A percentile compares a stretch with the other conserved stretches of the same genome.
These are phyloP conservation scores for Lasiodiplodia citricola DNA, from an alignment of 2,329 filamentous ascomycete genomes.

Conservation along the genomic window DNA sequence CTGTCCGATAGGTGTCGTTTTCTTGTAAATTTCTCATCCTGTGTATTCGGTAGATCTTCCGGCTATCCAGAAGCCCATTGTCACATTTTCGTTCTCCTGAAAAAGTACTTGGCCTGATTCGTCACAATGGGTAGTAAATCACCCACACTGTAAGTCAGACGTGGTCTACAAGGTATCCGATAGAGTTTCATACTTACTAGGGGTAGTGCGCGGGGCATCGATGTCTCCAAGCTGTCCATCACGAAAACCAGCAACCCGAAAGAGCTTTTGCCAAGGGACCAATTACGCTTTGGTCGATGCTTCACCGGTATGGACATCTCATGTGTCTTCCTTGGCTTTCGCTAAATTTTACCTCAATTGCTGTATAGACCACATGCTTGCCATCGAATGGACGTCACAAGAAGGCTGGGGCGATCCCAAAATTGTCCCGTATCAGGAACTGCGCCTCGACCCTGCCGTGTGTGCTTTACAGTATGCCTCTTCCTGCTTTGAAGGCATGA, in stretches of 20 bases:
- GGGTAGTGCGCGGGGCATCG: constrained; percentile 51
- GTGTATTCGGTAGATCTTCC: too few relatives aligned
- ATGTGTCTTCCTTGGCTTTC: neutral
- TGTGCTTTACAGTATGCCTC: constrained; percentile 99
- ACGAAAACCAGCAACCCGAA: constrained; percentile 79
- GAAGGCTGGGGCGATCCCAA: constrained; percentile 82
- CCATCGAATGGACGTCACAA: constrained; percentile 86
- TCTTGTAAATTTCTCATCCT: too few relatives aligned
- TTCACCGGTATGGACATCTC: constrained; percentile 73
- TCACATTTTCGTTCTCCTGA: too few relatives aligned
- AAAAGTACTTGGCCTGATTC: too few relatives aligned
- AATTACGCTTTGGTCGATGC: constrained; percentile 85
- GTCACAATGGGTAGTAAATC: too few relatives aligned
- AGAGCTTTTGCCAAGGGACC: constrained; percentile 72
- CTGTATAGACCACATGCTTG: constrained; percentile 88
- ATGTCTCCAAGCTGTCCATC: constrained; percentile 76
- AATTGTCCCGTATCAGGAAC: constrained; percentile 94
- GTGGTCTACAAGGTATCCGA: too few relatives aligned
- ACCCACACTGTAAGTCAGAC: too few relatives aligned
- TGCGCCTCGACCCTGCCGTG: constrained; percentile 92
- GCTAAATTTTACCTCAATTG: neutral
- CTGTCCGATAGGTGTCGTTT: too few relatives aligned
- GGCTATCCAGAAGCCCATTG: too few relatives aligned
- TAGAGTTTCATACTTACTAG: too few relatives aligned
- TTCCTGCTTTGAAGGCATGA: constrained; percentile 98